Conservation (phyloP, 768 basidiomycete genomes). For the Podaxis carcinomalis region DNA sequence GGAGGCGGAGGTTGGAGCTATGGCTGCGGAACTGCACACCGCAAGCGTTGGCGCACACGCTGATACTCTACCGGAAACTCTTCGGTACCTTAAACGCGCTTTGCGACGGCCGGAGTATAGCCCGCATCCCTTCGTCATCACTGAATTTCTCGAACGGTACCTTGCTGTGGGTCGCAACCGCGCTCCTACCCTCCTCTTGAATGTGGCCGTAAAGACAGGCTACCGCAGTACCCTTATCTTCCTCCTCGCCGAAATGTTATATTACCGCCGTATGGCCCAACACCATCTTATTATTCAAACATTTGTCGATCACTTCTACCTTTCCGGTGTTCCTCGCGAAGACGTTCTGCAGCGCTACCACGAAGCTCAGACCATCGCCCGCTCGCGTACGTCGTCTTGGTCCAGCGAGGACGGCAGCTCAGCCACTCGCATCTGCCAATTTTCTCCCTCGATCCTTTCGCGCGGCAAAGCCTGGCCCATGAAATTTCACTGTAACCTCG, state of each 20-base stretch:
- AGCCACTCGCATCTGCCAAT: conserved; percentile 9
- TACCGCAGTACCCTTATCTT: conserved; percentile 22
- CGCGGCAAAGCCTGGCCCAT: conserved; percentile 31
- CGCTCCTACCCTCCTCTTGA: conserved; percentile 30
- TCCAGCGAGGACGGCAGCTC: not conserved
- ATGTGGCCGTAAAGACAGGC: conserved; percentile 21
- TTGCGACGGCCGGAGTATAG: conserved; percentile 10
- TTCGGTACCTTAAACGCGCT: conserved; percentile 21
- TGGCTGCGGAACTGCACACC: not conserved
- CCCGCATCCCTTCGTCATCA: conserved; percentile 25
- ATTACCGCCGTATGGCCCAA: conserved; percentile 25
- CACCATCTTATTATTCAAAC: conserved; percentile 33
- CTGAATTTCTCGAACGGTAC: conserved; percentile 32
- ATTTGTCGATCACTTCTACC: conserved; percentile 48
- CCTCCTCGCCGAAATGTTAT: conserved; percentile 40
- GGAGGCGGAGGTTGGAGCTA: not conserved
- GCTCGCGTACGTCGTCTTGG: no score
- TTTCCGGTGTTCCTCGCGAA: conserved; percentile 47
- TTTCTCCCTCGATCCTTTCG: conserved; percentile 7
- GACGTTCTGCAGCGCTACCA: conserved; percentile 22
- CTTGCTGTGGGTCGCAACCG: conserved; percentile 26
- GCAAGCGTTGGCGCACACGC: not conserved
- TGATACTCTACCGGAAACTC: conserved; percentile 1
- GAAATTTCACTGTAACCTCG: conserved; percentile 27
- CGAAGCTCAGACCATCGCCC: not conserved